Evolutionary conservation across 106 monocot species (phyloP), one percentile per base, ranked within the genome.

Genomic region (Hemerocallis citrina): DNA sequence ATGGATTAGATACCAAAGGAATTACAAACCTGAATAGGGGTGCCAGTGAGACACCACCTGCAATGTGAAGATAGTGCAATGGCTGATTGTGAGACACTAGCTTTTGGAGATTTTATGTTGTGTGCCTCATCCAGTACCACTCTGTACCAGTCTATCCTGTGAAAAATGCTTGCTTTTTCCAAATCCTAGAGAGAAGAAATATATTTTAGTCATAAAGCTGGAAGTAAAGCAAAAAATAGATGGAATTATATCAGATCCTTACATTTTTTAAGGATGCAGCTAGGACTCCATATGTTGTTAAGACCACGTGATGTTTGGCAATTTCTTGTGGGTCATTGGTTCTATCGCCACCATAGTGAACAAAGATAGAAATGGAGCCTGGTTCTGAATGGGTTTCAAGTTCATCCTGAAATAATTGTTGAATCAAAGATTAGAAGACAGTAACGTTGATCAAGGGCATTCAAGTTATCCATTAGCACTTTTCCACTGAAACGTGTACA

Each of bases 41-140:
- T 93, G 44, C 88, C 92, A 12, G 92, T 93, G 29, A 93, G 81
- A 50, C 92, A 93, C 92, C 88, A 93, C 48, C 88, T 72, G 62
- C 88, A 85, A 45, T 81, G 62, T 59, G 92, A 65, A 1, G 36
- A 68, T 16, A 93, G 66, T 33, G 73, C 73, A 72, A 79, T 85
- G 34, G 88, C 78, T 47, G 92, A 73, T 69, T 77, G 81, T 24
- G 92, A 81, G 6, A 79, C 92, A 65, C 32, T 55, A 16, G 81
- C 68, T 68, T 84, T 93, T 16, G 88, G 75, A 20, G 76, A 79
- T 69, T 93, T 93, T 36, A 93, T 93, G 7, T 70, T 84, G 62
- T 93, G 92, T 25, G 92, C 92, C 74, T 93, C 92, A 72, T 93
- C 92, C 16, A 93, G 51, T 6, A 93, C 88, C 45, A 88, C 77